phyloP scores from a whole-genome alignment of 129 eudicot species.

The Artemisia annua region DNA sequence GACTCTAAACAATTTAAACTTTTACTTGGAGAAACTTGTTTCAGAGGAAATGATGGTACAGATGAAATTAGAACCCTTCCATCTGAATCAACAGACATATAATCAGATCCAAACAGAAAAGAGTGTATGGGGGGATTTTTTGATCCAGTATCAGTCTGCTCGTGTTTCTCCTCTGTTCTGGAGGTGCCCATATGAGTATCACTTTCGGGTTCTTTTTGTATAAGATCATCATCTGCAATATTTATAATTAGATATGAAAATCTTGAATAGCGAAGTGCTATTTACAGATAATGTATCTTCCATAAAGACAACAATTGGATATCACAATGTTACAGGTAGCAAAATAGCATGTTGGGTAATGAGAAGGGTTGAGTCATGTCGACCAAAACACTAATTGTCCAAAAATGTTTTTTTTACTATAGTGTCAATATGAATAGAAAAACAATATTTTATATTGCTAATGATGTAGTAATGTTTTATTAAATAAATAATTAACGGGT shows the following conservation, averaged over 20 bases:
- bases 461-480: too few species aligned
- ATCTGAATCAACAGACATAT: conserved; percentile 51
- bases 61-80: conserved; percentile 55
- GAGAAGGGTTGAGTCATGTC: neutral
- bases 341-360: neutral
- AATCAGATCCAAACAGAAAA: conserved; percentile 57
- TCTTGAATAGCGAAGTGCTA: conserved; percentile 4
- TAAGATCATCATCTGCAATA: conserved; percentile 37
- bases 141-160: conserved; percentile 18
- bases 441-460: neutral
- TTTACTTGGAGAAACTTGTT: conserved; percentile 36
- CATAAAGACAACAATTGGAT: neutral
- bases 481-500: too few species aligned
- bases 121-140: conserved; percentile 33
- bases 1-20: conserved; percentile 26
- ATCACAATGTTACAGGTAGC: neutral
- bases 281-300: conserved; percentile 16
- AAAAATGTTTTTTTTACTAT: neutral
- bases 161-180: conserved; percentile 30
- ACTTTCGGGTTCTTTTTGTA: conserved; percentile 35
- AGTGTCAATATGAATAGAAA: neutral
- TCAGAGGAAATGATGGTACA: conserved; percentile 40
- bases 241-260: conserved; percentile 26
- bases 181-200: conserved; percentile 21
- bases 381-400: neutral